These are phyloP conservation scores for Microdochium bolleyi DNA, from an alignment of 2,329 filamentous ascomycete species.

Conservation along the genomic window DNA sequence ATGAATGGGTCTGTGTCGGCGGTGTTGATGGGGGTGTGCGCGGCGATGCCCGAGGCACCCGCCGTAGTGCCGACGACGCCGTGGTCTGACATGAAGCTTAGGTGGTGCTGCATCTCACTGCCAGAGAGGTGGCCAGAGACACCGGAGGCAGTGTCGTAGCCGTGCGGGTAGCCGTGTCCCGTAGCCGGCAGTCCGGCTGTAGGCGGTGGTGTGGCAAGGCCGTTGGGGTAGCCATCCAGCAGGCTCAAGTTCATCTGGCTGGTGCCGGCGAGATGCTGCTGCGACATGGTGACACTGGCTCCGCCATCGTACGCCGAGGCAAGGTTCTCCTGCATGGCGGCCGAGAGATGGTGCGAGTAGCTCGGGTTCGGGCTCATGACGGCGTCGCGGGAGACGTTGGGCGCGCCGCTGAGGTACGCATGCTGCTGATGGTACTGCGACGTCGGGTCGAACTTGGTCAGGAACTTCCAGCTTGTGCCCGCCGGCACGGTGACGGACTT, in stretches of 20 bases:
- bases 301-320: constrained; percentile 36
- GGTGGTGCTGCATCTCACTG: constrained; percentile 18
- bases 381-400: constrained; percentile 30
- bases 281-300: constrained; percentile 6
- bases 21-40: constrained; percentile 7
- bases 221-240: constrained; percentile 42
- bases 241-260: constrained; percentile 20
- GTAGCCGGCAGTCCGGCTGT: constrained; percentile 41
- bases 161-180: constrained; percentile 35
- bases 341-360: constrained; percentile 42
- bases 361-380: constrained; percentile 46
- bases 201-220: constrained; percentile 49
- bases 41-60: constrained; percentile 19
- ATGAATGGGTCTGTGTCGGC: constrained; percentile 18
- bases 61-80: constrained; percentile 10
- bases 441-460: constrained; percentile 52
- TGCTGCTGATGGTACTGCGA: constrained; percentile 49
- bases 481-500: constrained; percentile 39
- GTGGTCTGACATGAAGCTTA: constrained; percentile 27
- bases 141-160: constrained; percentile 12
- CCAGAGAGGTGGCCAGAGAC: neutral
- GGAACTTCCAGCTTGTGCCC: constrained; percentile 53
- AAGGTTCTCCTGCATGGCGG: constrained; percentile 51
- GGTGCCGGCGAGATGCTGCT: constrained; percentile 8
- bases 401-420: constrained; percentile 23